Evolutionary conservation across 2,329 filamentous ascomycete species (phyloP), one percentile per base, ranked within the genome.

Genomic region (Chrysoporthe cubensis): DNA sequence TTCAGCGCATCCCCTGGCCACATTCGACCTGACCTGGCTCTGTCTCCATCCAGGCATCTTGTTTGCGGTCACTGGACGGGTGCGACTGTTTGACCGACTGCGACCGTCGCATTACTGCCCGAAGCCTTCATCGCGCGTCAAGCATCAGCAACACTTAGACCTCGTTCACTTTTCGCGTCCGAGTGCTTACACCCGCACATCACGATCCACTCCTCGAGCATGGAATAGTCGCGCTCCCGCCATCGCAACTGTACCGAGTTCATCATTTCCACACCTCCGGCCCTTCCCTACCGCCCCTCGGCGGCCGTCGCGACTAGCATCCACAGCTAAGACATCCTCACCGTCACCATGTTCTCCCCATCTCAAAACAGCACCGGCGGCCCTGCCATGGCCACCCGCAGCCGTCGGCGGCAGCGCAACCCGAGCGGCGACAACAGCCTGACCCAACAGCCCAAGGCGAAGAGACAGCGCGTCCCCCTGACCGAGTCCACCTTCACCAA

Each of bases 351-450:
- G 88, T 90, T 90, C 78, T 87, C 87, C 65, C 82, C 87, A 59
- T 80, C 85, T 14, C 65, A 69, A 59, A 76, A 80, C 70, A 81
- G 81, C 71, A 81, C 84, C 71, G 82, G 83, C 73, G 84, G 84
- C 72, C 83, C 86, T 42, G 83, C 84, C 73, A 85, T 82, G 71
- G 83, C 85, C 64, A 88, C 86, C 65, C 84, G 88, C 71, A 87
- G 86, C 73, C 86, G 88, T 68, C 84, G 88, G 69, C 85, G 88
- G 67, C 87, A 88, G 76, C 85, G 88, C 67, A 87, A 87, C 62
- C 76, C 80, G 73, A 87, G 83, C 74, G 81, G 83, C 66, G 88
- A 90, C 68, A 63, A 63, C 59, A 82, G 79, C 74, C 77, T 85
- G 64, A 77, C 79, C 61, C 83, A 86, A 71, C 85, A 87, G 73